These are phyloP conservation scores for Suillus placidus DNA, from an alignment of 768 basidiomycete genomes.

Conservation along the genomic window DNA sequence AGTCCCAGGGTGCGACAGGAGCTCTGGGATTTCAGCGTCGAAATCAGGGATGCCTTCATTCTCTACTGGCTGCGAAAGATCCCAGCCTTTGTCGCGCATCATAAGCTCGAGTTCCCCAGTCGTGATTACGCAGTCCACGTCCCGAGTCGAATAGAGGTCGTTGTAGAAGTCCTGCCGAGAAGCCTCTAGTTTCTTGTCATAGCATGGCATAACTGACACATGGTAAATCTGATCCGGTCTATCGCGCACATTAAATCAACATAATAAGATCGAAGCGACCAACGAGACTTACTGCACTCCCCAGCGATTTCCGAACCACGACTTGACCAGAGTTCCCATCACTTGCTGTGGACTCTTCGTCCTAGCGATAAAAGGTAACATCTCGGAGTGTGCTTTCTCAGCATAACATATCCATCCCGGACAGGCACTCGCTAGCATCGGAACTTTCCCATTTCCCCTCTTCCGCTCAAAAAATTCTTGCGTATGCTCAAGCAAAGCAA, in stretches of 20 bases:
- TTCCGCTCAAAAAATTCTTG: conserved; percentile 79
- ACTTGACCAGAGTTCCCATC: conserved; percentile 92
- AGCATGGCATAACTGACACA: conserved; percentile 98
- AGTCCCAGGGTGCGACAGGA: conserved; percentile 78
- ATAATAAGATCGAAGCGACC: neutral
- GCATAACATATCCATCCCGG: conserved; percentile 99
- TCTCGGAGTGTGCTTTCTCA: conserved; percentile 94
- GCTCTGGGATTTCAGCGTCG: conserved; percentile 57
- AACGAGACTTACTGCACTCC: conserved; percentile 60
- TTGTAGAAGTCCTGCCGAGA: conserved; percentile 93
- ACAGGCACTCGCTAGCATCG: conserved; percentile 95
- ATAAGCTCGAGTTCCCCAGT: conserved; percentile 92
- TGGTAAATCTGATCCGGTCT: conserved; percentile 93
- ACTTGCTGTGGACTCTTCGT: conserved; percentile 94
- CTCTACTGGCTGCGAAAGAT: conserved; percentile 60
- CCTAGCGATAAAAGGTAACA: conserved; percentile 85
- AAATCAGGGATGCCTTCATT: conserved; percentile 45
- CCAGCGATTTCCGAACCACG: conserved; percentile 75
- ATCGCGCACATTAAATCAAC: conserved; percentile 15
- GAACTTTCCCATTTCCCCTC: conserved; percentile 51
- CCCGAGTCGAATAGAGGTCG: conserved; percentile 77
- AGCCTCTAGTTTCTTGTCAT: conserved; percentile 99
- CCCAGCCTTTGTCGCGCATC: conserved; percentile 81
- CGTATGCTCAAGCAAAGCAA: conserved; percentile 81
- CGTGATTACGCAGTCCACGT: conserved; percentile 97